Evolutionary conservation across 768 basidiomycete genomes (phyloP).

Genomic region (Suillus sp.): DNA sequence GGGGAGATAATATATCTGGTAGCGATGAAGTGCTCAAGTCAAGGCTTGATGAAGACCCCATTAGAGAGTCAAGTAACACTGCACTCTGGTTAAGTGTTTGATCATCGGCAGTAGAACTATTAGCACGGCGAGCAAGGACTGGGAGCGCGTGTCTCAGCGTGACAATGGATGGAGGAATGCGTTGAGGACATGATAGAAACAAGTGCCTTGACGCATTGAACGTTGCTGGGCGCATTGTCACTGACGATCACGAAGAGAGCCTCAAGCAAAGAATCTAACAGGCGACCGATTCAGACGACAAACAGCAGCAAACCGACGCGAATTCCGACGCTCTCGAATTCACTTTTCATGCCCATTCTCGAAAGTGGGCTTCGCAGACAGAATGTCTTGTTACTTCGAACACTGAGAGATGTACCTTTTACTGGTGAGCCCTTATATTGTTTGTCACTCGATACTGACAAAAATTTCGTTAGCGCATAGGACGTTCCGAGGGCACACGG

Average conservation of each 20-base stretch:
- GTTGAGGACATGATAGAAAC: background rate
- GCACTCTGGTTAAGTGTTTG: slow-evolving; percentile 26
- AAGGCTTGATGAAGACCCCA: slow-evolving; percentile 26
- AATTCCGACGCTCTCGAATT: background rate
- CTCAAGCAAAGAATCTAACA: background rate
- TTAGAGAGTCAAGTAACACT: slow-evolving; percentile 27
- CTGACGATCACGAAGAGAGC: background rate
- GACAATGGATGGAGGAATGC: background rate
- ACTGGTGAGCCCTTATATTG: background rate
- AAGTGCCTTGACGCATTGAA: background rate
- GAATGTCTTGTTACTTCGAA: background rate
- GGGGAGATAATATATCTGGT: background rate
- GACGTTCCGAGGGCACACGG: background rate
- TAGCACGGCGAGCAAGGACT: slow-evolving; percentile 17
- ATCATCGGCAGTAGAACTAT: slow-evolving; percentile 24
- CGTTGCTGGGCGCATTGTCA: background rate
- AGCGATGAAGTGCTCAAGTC: slow-evolving; percentile 10
- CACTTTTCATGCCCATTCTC: slow-evolving; percentile 8
- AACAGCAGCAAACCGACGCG: slow-evolving; percentile 1
- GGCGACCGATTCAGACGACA: background rate
- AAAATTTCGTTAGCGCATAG: background rate
- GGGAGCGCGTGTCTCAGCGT: background rate
- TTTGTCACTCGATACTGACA: background rate
- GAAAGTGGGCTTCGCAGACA: slow-evolving; percentile 3
- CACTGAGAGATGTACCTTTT: background rate